A percentile compares a stretch with the other conserved stretches of the same genome.
phyloP scores from a whole-genome alignment of 2,329 filamentous ascomycete species.

The Calonectria hawksworthii region DNA sequence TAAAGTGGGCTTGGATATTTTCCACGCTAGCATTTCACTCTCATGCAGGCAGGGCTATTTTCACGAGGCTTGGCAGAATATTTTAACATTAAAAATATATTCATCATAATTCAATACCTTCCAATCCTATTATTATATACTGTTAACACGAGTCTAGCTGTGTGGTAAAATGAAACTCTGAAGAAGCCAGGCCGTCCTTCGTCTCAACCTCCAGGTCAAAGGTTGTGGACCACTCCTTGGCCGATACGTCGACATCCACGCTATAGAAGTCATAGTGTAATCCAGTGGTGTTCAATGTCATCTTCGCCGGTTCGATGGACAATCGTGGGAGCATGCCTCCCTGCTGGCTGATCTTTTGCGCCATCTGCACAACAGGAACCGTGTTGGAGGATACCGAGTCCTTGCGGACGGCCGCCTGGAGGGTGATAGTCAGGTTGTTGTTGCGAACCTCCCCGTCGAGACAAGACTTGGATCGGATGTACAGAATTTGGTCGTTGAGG shows the following conservation, averaged over 20 bases:
- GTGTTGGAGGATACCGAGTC: background rate
- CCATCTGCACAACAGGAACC: constrained; percentile 15
- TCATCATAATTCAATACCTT: background rate
- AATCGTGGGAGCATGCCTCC: constrained; percentile 8
- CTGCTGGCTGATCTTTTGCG: constrained; percentile 13
- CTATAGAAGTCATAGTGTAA: background rate
- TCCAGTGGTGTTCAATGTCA: background rate
- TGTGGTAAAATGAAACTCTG: constrained; percentile 6
- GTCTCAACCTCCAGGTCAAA: background rate
- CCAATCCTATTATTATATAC: background rate
- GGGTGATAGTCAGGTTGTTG: constrained; percentile 9
- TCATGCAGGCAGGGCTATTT: too few relatives aligned
- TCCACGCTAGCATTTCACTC: too few relatives aligned
- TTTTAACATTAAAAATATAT: too few relatives aligned
- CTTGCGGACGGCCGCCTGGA: constrained; percentile 12
- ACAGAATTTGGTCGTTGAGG: constrained; percentile 5
- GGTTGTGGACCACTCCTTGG: background rate
- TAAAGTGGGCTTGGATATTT: too few relatives aligned
- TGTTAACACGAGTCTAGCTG: background rate
- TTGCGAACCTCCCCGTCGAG: background rate
- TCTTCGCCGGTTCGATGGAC: constrained; percentile 4
- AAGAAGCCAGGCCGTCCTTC: background rate
- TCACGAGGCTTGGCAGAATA: too few relatives aligned
- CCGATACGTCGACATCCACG: background rate
- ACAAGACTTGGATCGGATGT: constrained; percentile 2